A percentile compares a stretch with the other conserved stretches of the same genome.
These are phyloP conservation scores for Ophiostoma novo-ulmi DNA, from an alignment of 2,329 filamentous ascomycete genomes.

Conservation along the genomic window DNA sequence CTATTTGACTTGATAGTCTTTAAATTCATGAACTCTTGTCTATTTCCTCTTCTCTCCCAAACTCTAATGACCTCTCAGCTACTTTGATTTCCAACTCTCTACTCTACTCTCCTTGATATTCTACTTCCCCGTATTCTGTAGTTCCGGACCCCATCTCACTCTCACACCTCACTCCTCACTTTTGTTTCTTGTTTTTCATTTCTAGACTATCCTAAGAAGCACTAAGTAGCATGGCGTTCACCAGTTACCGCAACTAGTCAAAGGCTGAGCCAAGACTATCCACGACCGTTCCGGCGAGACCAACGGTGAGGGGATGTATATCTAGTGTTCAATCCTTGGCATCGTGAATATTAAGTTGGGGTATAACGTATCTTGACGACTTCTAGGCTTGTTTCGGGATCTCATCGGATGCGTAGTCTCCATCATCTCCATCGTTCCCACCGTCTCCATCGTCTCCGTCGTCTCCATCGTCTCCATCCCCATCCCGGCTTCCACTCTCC, in stretches of 20 bases:
- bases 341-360: too few relatives aligned
- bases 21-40: too few relatives aligned
- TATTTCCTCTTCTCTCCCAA: too few relatives aligned
- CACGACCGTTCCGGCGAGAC: not conserved
- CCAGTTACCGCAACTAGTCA: not conserved
- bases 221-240: not conserved
- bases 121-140: not conserved
- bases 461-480: too few relatives aligned
- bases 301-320: not conserved
- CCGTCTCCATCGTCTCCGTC: too few relatives aligned
- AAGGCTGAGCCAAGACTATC: not conserved
- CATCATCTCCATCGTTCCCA: not conserved
- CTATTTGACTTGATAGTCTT: too few relatives aligned
- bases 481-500: too few relatives aligned
- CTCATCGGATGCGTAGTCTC: constrained; percentile 4
- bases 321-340: too few relatives aligned
- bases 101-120: not conserved
- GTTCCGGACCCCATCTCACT: not conserved
- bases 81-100: too few relatives aligned
- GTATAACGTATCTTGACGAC: too few relatives aligned
- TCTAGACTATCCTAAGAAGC: not conserved
- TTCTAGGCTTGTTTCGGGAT: not conserved
- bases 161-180: not conserved
- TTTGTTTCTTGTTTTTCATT: too few relatives aligned
- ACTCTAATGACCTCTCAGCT: too few relatives aligned